Evolutionary conservation across 2,329 filamentous ascomycete genomes (phyloP).

Genomic region (Atkinsonella hypoxylon): DNA sequence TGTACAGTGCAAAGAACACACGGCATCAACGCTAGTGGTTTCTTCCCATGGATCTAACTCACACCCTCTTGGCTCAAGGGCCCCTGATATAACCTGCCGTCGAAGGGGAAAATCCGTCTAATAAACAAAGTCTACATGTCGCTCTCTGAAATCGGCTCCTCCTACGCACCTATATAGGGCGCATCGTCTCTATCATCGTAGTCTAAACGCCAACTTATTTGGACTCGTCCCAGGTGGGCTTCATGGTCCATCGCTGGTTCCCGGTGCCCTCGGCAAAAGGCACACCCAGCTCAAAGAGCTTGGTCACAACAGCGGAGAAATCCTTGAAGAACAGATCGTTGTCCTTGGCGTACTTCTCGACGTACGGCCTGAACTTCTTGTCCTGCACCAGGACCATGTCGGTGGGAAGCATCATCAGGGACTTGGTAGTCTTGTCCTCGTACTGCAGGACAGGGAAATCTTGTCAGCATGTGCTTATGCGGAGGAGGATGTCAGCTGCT

Average conservation of each 20-base stretch:
- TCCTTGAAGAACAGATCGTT: constrained; percentile 89
- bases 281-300: constrained; percentile 89
- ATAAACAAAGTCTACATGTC: constrained; percentile 3
- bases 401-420: constrained; percentile 93
- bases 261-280: constrained; percentile 61
- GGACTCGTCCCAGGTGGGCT: constrained; percentile 33
- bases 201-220: constrained; percentile 8
- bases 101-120: not conserved
- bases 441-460: constrained; percentile 41
- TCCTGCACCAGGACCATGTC: constrained; percentile 83
- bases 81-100: not conserved
- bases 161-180: not conserved
- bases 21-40: not conserved
- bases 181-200: not conserved
- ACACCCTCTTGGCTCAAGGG: not conserved
- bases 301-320: constrained; percentile 65
- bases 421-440: constrained; percentile 77
- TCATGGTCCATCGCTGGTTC: constrained; percentile 49
- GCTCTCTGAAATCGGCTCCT: not conserved
- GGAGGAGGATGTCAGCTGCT: constrained; percentile 7
- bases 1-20: not conserved
- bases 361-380: constrained; percentile 68
- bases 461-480: constrained; percentile 6
- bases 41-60: not conserved
- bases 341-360: constrained; percentile 84